Base-by-base conservation (phyloP, 345 rosid genomes). In the Anacardium occidentale region DNA sequence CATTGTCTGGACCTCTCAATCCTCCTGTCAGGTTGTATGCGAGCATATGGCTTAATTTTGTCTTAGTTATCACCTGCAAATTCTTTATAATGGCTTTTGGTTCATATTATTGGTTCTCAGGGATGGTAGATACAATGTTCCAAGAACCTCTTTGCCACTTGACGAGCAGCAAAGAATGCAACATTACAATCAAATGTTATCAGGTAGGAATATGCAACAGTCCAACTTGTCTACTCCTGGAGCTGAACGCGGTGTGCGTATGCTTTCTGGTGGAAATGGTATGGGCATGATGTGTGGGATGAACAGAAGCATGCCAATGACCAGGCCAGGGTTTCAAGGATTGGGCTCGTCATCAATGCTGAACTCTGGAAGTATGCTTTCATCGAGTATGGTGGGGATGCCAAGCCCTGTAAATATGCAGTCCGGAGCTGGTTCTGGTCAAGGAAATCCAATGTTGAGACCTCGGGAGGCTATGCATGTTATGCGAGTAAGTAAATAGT, bases 131-230 rank as follows among this genome's bases (percentile, higher is more conserved):
- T 88, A 76, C 76, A 81, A 64, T 84, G 89, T 84, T 83, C 89
- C 90, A 60, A 84, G 90, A 80, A 75, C 90, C 64, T 81, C 96
- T 83, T 83, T 87, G 68, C 92, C 89, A 42, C 87, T 71, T 76
- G 95, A 91, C 64, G 98, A 96, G 81, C 98, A 90, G 73, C 97
- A 90, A 67, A 82, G 92, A 75, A 78, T 85, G 81, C 98, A 85
- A 70, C 96, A 85, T 56, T 76, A 75, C 74, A 87, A 85, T 83
- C 97, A 90, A 78, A 82, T 85, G 85, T 40, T 87, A 66, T 75
- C 97, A 3, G 77, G 82, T 74, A 87, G 97, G 86, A 85, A 86
- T 68, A 71, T 85, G 74, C 94, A 84, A 79, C 99, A 88, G 80
- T 52, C 94, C 69, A 91, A 81, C 80, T 55, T 89, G 87, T 72